Base-by-base conservation (phyloP, 768 basidiomycete species). In the Erythrobasidium yunnanense region DNA sequence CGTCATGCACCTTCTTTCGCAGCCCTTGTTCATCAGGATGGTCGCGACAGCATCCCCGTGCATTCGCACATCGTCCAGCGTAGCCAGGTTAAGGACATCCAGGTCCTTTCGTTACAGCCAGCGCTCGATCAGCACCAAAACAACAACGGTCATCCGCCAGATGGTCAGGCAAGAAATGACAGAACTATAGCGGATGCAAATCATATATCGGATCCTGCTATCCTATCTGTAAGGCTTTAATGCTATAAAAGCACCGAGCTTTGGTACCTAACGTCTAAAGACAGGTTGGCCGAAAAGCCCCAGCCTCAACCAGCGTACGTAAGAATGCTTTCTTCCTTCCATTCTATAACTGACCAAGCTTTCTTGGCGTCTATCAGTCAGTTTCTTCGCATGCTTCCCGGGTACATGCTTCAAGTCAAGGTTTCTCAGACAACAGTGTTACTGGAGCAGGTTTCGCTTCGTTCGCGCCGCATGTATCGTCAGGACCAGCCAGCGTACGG, bases 141-240 rank as follows among this genome's bases (percentile, higher is more conserved):
- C 38, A n/a, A 42, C 49, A 51, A n/a, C n/a, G n/a, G n/a, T 42
- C 49, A 13, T 51, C 8, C 17, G 25, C 13, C 49, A 8, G 49
- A 13, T 51, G 49, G 17, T 25, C 13, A 15, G 23, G 49, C 8
- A 51, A 8, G 38, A 11, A 42, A 42, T n/a, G 38, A 42, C 49
- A 51, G 49, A 11, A 51, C 25, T 25, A 51, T 25, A 8, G 11
- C 49, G 8, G 7, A 25, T 8, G 47, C 49, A 33, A 29, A 46
- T 25, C 60, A 51, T 2, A 32, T 63, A 8, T 29, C 45, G 46
- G 60, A 63, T 32, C 60, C 60, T 4, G 60, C 60, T 32, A 63
- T 63, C 6, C 30, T 63, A n/a, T 63, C 60, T 4, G 60, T 63
- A 29, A 20, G 60, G 49, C 18, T 42, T 11, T 11, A 11, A 11